These are phyloP conservation scores for Entomophthora muscae DNA, from an alignment of 371 early-diverging fungal genomes.

Conservation along the genomic window DNA sequence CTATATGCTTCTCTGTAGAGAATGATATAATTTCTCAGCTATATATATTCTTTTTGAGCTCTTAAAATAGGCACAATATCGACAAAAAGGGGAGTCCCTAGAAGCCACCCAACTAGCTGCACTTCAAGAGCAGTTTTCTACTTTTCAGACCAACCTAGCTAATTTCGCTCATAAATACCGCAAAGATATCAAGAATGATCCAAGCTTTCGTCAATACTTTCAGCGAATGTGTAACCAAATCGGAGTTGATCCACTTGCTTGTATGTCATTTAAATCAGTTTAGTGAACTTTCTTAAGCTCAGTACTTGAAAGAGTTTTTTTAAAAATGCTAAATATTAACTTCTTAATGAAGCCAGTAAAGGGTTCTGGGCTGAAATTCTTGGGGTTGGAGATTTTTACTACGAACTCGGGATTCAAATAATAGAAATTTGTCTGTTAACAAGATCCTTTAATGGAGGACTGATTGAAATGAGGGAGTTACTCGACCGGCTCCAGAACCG, in stretches of 20 bases:
- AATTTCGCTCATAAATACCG: constrained; percentile 70
- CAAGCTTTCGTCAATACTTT: constrained; percentile 75
- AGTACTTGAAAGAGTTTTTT: neutral
- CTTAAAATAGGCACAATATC: constrained; percentile 4
- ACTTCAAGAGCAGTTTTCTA: constrained; percentile 50
- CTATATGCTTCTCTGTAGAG: neutral
- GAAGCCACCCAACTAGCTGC: neutral
- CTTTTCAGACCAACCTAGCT: constrained; percentile 65
- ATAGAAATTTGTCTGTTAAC: constrained; percentile 74
- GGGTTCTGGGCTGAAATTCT: constrained; percentile 86
- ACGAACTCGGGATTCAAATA: constrained; percentile 82
- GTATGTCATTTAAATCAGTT: constrained; percentile 22
- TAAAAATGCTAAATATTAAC: neutral
- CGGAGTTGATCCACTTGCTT: constrained; percentile 90
- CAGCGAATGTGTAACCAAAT: constrained; percentile 83
- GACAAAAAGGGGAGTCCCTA: neutral
- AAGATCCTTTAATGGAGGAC: constrained; percentile 70
- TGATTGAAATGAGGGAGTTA: constrained; percentile 68
- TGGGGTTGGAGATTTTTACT: constrained; percentile 96
- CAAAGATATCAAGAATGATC: constrained; percentile 74
- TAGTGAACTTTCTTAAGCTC: neutral
- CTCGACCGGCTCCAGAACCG: constrained; percentile 38
- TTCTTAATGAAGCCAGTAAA: constrained; percentile 53
- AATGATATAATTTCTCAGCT: neutral
- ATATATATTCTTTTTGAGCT: neutral